Evolutionary conservation across 1,139 yeast species (phyloP), one percentile per base, ranked within the genome.

Genomic region (Meyerozyma athensensis): DNA sequence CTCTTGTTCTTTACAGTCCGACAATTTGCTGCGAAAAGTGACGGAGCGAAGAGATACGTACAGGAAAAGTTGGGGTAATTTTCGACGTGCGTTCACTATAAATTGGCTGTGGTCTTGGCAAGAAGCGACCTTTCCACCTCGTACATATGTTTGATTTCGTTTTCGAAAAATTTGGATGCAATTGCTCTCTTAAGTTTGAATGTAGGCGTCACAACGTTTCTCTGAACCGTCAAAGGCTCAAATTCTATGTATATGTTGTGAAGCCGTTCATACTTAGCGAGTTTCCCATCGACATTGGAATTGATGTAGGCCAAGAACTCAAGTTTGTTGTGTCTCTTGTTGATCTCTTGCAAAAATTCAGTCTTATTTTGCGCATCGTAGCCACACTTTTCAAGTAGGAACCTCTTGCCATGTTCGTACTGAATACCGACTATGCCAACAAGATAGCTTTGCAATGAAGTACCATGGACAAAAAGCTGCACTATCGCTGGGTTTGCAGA

Each of bases 391-490:
- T 24, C 30, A 2, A 17, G 14, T 17, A 33, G 13, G 16, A 33
- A 33, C 16, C 7, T 7, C 18, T 8, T n/a, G 5, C 35, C 35
- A 10, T 7, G 20, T 7, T 33, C 35, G 26, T 18, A 14, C 36
- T 65, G 67, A 42, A 83, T 63, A 16, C 90, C 90, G 30, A 77
- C 61, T 38, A 84, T 60, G 10, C 79, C 89, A 8, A 85, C 83
- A 46, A 85, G 61, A 49, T 53, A 81, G 3, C 76, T 68, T 49
- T 78, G 65, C 19, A 74, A 57, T 0, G 89, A 74, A 49, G 81
- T 79, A n/a, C 94, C 94, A 51, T 81, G 68, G 18, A 62, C 59
- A 41, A 53, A 68, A 14, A 66, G 43, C 52, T 68, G 74, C 21
- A 53, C 48, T 24, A 66, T 46, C 19, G 53, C 39, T 6, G 72